These are phyloP conservation scores for Termitomyces sp. DNA, from an alignment of 1,284 basidiomycete genomes.

Conservation along the genomic window DNA sequence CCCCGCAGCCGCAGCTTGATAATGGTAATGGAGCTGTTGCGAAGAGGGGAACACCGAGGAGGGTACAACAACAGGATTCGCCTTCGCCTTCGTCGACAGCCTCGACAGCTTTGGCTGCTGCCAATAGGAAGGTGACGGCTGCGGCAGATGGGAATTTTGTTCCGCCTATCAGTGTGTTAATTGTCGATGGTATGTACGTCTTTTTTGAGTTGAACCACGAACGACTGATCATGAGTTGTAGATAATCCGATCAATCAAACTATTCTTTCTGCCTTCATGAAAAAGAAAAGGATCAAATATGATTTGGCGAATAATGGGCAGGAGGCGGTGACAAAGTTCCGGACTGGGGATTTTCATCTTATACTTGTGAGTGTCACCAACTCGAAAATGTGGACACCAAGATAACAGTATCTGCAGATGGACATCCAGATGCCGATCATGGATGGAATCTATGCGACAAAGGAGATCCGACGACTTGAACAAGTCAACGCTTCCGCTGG, in stretches of 20 bases:
- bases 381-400: conserved; percentile 5
- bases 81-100: conserved; percentile 1
- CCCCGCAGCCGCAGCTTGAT: conserved; percentile 15
- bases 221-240: conserved; percentile 25
- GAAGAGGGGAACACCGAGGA: conserved; percentile 9
- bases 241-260: conserved; percentile 99
- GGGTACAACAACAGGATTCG: conserved; percentile 4
- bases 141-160: conserved; percentile 56
- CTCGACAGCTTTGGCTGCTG: conserved; percentile 10
- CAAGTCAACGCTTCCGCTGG: conserved; percentile 63
- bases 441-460: conserved; percentile 97
- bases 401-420: conserved; percentile 60
- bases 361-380: conserved; percentile 64
- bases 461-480: conserved; percentile 90
- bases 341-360: conserved; percentile 89
- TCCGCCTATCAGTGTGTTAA: conserved; percentile 92
- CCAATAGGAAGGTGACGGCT: conserved; percentile 26
- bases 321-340: conserved; percentile 97
- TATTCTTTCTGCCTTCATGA: conserved; percentile 94
- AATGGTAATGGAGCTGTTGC: not conserved
- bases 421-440: conserved; percentile 99
- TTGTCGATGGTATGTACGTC: conserved; percentile 77
- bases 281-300: conserved; percentile 93
- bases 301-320: conserved; percentile 93
- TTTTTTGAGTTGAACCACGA: not conserved